These are phyloP conservation scores for Linnemannia zychae DNA, from an alignment of 192 early-diverging fungal genomes.

Conservation along the genomic window DNA sequence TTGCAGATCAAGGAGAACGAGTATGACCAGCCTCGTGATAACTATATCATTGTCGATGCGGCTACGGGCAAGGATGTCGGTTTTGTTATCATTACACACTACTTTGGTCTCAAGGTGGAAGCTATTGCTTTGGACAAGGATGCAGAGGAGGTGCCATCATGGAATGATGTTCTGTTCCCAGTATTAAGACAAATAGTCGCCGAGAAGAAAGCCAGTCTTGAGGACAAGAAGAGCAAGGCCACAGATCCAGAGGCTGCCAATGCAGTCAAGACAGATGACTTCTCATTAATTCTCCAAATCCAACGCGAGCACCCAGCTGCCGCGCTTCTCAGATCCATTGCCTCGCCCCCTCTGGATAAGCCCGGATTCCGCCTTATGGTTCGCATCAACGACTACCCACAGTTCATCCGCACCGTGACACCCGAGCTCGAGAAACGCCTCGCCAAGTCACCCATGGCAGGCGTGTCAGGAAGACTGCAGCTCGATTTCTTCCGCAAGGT, in stretches of 20 bases:
- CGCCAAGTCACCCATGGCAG: constrained; percentile 23
- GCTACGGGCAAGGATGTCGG: constrained; percentile 32
- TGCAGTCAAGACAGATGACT: constrained; percentile 7
- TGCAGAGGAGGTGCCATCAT: not conserved
- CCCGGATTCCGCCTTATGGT: constrained; percentile 12
- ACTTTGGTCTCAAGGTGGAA: constrained; percentile 17
- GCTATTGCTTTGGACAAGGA: constrained; percentile 13
- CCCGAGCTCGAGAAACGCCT: constrained; percentile 31
- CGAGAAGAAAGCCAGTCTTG: not conserved
- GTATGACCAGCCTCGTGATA: not conserved
- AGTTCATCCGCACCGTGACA: constrained; percentile 19
- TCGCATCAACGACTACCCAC: constrained; percentile 31
- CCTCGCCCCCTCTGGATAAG: not conserved
- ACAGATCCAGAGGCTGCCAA: not conserved
- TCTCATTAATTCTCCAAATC: constrained; percentile 6
- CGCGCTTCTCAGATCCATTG: constrained; percentile 7
- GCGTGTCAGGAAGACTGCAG: constrained; percentile 7
- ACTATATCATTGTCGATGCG: constrained; percentile 24
- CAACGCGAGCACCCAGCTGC: constrained; percentile 22
- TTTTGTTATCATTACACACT: not conserved
- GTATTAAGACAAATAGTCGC: constrained; percentile 25
- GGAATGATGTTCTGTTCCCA: constrained; percentile 17
- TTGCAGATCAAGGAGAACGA: not conserved
- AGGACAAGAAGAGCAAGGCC: not conserved
- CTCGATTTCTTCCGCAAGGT: constrained; percentile 36